Base-by-base conservation (phyloP, 2,329 filamentous ascomycete species). In the Trichophyton verrucosum region DNA sequence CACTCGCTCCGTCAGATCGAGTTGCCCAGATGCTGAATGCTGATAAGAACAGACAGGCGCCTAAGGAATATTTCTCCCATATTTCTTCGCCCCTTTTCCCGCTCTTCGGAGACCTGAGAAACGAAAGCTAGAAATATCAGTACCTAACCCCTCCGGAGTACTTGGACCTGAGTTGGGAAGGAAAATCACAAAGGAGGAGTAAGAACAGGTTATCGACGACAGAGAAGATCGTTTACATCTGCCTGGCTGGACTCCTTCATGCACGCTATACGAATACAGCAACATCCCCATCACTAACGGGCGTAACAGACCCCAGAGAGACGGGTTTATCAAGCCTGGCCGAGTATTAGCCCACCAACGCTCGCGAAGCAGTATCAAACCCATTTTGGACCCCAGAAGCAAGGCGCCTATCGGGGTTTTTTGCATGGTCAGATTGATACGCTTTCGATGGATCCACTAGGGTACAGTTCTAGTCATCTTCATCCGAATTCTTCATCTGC, bases 401-500 rank as follows among this genome's bases (percentile, higher is more conserved):
- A 30, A 55, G 8, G 51, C 51, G 30, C 51, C 51, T 55, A 55
- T 55, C 51, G 51, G 51, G 51, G 36, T 15, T 17, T 30, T 55
- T 55, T 55, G n/a, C 27, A 33, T 55, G 51, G 33, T 17, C 51
- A 20, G 24, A n/a, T 55, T 55, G 27, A 55, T 55, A 55, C 51
- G 27, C 27, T 51, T 55, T 55, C 51, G 3, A 55, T 55, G 51
- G 51, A 55, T 55, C 30, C 51, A 55, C 51, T 17, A 30, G 51
- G 51, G 15, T 36, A 36, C 51, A 55, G 51, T 36, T 55, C 51
- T 38, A 55, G 51, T 36, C 51, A 36, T 55, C 51, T 55, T 55
- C 51, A 36, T 55, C 51, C 51, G 15, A n/a, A 30, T 30, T 5
- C 51, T 30, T 8, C 51, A 17, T 55, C 49, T n/a, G 22, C 27